Evolutionary conservation across 345 rosid genomes (phyloP).

Genomic region (Gossypium stocksii): DNA sequence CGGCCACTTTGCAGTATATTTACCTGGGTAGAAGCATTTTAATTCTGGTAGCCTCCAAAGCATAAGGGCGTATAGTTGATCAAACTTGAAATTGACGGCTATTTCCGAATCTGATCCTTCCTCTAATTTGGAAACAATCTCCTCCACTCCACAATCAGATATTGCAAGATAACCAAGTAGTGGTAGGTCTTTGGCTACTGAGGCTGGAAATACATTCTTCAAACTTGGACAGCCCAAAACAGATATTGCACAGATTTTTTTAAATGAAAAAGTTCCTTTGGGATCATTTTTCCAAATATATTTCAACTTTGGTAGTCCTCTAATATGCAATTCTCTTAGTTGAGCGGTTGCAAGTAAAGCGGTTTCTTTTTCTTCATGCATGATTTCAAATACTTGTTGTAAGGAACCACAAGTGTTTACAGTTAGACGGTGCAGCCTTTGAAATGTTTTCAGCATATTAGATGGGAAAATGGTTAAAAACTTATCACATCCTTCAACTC

Average conservation of each 20-base stretch:
- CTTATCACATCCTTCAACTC: not conserved
- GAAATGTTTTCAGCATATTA: not conserved
- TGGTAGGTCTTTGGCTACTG: not conserved
- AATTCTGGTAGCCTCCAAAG: not conserved
- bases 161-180: not conserved
- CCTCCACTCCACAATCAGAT: not conserved
- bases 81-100: not conserved
- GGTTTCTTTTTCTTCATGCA: not conserved
- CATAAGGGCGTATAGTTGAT: not conserved
- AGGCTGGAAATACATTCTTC: constrained; percentile 6
- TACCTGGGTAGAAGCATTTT: not conserved
- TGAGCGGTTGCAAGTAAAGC: not conserved
- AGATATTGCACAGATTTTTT: not conserved
- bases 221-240: not conserved
- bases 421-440: not conserved
- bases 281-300: not conserved
- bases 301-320: not conserved
- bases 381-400: not conserved
- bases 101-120: no score
- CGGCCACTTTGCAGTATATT: not conserved
- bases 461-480: not conserved
- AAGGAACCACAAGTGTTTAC: not conserved
- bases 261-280: not conserved
- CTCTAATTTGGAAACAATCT: no score
- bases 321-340: not conserved